phyloP scores from a whole-genome alignment of 306 rosid genomes.

The Lathyrus sativus region DNA sequence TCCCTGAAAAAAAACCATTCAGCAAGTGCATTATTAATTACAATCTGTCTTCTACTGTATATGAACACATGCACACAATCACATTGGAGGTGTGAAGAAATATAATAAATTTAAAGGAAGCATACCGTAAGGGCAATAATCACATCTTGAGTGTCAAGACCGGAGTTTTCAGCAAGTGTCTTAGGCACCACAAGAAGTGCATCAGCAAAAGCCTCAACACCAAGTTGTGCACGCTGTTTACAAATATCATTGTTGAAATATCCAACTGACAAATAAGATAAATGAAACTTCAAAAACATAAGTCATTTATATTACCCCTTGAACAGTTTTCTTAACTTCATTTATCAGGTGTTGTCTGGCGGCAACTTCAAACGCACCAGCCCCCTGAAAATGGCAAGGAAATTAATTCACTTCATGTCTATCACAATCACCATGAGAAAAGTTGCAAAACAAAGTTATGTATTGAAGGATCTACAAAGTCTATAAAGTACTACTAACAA shows the following conservation, averaged over 20 bases:
- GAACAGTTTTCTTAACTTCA: conserved; percentile 88
- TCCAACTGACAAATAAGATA: conserved; percentile 4
- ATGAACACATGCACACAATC: background rate
- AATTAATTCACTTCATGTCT: conserved; percentile 25
- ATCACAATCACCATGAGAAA: conserved; percentile 37
- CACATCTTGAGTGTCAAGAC: conserved; percentile 93
- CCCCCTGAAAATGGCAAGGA: conserved; percentile 63
- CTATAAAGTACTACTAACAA: background rate
- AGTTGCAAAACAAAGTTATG: conserved; percentile 21
- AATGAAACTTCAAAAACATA: background rate
- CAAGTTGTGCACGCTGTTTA: conserved; percentile 96
- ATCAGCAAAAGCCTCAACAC: conserved; percentile 92
- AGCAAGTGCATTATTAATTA: background rate
- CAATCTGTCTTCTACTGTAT: background rate
- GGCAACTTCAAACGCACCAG: conserved; percentile 98
- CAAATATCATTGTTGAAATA: conserved; percentile 24
- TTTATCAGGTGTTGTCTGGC: conserved; percentile 81
- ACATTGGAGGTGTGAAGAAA: background rate
- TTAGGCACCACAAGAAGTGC: conserved; percentile 98
- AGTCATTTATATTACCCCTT: conserved; percentile 71
- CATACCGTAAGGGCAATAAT: conserved; percentile 79
- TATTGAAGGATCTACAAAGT: conserved; percentile 17
- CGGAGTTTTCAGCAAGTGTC: conserved; percentile 95
- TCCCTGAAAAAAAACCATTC: conserved; percentile 64
- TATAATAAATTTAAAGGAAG: background rate